These are phyloP conservation scores for Aspergillus brasiliensis DNA, from an alignment of 2,329 filamentous ascomycete species.

Conservation along the genomic window DNA sequence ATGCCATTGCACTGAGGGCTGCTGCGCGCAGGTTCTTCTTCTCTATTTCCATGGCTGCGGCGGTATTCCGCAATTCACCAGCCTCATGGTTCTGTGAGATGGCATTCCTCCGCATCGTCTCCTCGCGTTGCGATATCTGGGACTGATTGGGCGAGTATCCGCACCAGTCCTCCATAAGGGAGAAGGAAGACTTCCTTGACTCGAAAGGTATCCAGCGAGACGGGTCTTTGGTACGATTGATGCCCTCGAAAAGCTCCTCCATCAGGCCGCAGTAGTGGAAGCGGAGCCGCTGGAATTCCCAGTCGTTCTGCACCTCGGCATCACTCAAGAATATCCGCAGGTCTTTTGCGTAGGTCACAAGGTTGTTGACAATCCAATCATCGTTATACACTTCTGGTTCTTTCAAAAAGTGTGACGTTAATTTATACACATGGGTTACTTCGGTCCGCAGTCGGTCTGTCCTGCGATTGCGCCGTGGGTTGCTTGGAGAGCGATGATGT, in stretches of 20 bases:
- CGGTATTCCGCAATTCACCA: slow-evolving; percentile 74
- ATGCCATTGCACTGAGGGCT: slow-evolving; percentile 92
- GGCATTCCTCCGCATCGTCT: slow-evolving; percentile 82
- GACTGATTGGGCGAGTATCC: slow-evolving; percentile 90
- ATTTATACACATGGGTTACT: slow-evolving; percentile 92
- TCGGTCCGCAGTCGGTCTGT: slow-evolving; percentile 89
- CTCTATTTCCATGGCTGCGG: slow-evolving; percentile 93
- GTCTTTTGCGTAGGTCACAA: slow-evolving; percentile 88
- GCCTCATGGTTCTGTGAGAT: slow-evolving; percentile 74
- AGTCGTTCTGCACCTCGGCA: slow-evolving; percentile 89
- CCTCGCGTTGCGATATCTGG: slow-evolving; percentile 79
- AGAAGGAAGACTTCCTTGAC: slow-evolving; percentile 89
- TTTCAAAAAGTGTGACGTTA: slow-evolving; percentile 86
- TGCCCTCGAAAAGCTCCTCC: slow-evolving; percentile 88
- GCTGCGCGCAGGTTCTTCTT: slow-evolving; percentile 89
- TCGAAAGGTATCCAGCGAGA: slow-evolving; percentile 98
- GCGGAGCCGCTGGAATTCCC: slow-evolving; percentile 87
- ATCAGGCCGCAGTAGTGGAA: slow-evolving; percentile 93
- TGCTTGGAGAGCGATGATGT: slow-evolving; percentile 83
- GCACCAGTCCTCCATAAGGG: slow-evolving; percentile 99
- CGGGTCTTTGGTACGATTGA: slow-evolving; percentile 81
- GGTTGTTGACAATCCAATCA: slow-evolving; percentile 86
- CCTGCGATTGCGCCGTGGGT: slow-evolving; percentile 75
- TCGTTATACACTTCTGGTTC: slow-evolving; percentile 77
- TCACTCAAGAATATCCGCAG: slow-evolving; percentile 94